Conservation (phyloP, 495 filamentous ascomycete genomes). For the Cladorrhinum samala region DNA sequence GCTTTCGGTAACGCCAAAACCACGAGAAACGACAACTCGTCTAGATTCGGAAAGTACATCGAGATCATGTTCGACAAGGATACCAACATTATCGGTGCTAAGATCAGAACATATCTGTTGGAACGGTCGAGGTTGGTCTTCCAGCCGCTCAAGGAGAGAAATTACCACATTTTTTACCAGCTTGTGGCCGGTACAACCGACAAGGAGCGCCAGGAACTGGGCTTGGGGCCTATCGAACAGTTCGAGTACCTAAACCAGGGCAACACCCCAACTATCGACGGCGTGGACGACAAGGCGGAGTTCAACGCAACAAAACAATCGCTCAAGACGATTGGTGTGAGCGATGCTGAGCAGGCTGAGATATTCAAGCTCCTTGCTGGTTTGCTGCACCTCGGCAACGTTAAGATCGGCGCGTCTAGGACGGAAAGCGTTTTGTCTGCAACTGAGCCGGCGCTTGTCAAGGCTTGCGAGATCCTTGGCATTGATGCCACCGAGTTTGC, state of each 20-base stretch:
- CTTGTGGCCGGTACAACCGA: constrained; percentile 91
- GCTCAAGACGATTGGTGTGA: constrained; percentile 80
- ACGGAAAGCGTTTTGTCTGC: constrained; percentile 80
- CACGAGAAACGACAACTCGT: constrained; percentile 97
- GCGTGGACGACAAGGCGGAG: constrained; percentile 92
- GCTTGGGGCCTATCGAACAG: constrained; percentile 74
- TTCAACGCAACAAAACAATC: constrained; percentile 84
- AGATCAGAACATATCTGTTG: constrained; percentile 91
- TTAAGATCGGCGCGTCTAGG: constrained; percentile 85
- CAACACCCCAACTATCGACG: constrained; percentile 81
- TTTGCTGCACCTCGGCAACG: constrained; percentile 89
- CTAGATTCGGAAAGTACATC: constrained; percentile 98
- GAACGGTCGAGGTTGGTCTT: constrained; percentile 98
- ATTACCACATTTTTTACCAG: constrained; percentile 99
- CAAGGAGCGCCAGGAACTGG: constrained; percentile 68
- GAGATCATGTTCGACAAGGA: constrained; percentile 98
- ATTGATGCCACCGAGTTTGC: constrained; percentile 85
- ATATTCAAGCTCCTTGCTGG: constrained; percentile 92
- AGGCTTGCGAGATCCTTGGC: constrained; percentile 80
- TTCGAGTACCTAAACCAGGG: constrained; percentile 97
- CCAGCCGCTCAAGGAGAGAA: constrained; percentile 93
- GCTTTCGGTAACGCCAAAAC: constrained; percentile 99
- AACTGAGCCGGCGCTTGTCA: constrained; percentile 71
- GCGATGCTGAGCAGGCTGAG: constrained; percentile 62
- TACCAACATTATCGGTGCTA: constrained; percentile 95